Percentiles rank a stretch among this genome's conserved stretches.
These are phyloP conservation scores for Glaciozyma antarctica DNA, from an alignment of 768 basidiomycete genomes.

Conservation along the genomic window DNA sequence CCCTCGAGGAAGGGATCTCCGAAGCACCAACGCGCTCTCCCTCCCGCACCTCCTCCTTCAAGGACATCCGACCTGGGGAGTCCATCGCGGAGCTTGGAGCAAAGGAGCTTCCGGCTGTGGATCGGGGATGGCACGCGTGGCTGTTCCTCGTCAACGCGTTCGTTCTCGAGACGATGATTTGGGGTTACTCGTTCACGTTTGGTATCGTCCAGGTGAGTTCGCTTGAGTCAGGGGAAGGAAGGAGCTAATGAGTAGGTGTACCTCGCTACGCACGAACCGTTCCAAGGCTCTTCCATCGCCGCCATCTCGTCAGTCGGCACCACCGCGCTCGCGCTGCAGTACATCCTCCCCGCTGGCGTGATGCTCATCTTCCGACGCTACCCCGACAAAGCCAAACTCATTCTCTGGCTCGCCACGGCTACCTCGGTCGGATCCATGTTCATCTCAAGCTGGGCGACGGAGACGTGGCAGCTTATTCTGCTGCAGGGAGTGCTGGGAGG, in stretches of 20 bases:
- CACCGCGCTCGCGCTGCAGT: neutral
- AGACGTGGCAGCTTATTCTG: slow-evolving; percentile 21
- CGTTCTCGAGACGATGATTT: neutral
- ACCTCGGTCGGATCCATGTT: slow-evolving; percentile 19
- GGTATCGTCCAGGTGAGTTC: neutral
- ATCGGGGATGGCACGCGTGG: neutral
- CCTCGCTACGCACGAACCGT: neutral
- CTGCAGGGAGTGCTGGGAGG: slow-evolving; percentile 26
- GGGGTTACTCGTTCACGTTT: slow-evolving; percentile 2
- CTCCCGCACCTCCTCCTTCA: neutral
- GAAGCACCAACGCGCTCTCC: neutral
- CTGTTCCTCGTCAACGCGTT: neutral
- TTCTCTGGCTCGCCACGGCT: neutral
- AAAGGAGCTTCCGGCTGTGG: neutral
- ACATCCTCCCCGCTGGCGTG: neutral
- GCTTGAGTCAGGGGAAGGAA: neutral
- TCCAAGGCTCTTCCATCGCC: neutral
- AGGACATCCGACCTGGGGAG: neutral
- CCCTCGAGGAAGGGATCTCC: neutral
- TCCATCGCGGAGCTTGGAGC: neutral
- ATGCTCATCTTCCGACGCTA: slow-evolving; percentile 18
- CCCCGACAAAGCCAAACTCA: slow-evolving; percentile 16
- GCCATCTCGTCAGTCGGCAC: neutral
- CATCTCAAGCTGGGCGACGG: slow-evolving; percentile 13
- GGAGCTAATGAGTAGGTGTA: neutral